phyloP scores from a whole-genome alignment of 352 stramenopile species.

The Phytophthora ohioensis region DNA sequence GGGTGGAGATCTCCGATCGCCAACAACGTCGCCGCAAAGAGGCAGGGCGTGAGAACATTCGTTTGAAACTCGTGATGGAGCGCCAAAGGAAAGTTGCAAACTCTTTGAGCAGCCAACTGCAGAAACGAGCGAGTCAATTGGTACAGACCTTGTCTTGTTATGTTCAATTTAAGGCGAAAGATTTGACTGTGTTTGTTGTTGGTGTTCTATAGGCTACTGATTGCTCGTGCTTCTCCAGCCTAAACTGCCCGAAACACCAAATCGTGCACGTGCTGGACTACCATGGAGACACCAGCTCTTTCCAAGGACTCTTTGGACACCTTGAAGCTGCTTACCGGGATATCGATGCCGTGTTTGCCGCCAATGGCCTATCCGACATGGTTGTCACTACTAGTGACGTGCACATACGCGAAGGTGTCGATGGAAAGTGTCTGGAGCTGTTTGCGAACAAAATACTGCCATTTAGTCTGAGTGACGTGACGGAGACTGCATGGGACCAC shows the following conservation, averaged over 20 bases:
- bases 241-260: constrained; percentile 20
- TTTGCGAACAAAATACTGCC: constrained; percentile 38
- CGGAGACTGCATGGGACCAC: constrained; percentile 31
- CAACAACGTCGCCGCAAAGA: constrained; percentile 32
- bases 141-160: constrained; percentile 13
- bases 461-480: constrained; percentile 19
- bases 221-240: constrained; percentile 25
- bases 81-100: constrained; percentile 50
- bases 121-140: constrained; percentile 34
- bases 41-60: constrained; percentile 45
- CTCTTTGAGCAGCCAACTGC: constrained; percentile 44
- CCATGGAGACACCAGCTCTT: constrained; percentile 18
- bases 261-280: constrained; percentile 25
- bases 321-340: constrained; percentile 27
- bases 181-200: background rate
- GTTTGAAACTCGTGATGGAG: constrained; percentile 46
- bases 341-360: constrained; percentile 31
- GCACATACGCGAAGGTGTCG: constrained; percentile 22
- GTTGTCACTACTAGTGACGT: constrained; percentile 28
- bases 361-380: constrained; percentile 34
- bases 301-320: constrained; percentile 28
- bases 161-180: too few species aligned
- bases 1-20: constrained; percentile 29
- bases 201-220: constrained; percentile 16
- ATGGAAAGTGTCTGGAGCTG: constrained; percentile 31